Conservation (phyloP, 148 eudicot genomes). For the Fagopyrum esculentum region DNA sequence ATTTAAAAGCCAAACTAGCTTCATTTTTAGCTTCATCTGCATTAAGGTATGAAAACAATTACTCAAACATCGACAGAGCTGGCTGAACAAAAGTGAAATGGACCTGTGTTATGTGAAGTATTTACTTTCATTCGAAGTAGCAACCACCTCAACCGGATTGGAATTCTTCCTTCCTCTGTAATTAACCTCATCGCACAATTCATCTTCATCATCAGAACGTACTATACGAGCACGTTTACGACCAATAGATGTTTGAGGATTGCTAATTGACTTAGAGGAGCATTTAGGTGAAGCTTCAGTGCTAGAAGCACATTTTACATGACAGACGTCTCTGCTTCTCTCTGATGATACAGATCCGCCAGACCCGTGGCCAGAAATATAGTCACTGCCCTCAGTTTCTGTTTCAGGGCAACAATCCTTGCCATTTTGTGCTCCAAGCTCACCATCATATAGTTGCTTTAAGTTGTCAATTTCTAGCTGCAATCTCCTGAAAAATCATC, state of each 20-base stretch:
- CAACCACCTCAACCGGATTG: constrained; percentile 37
- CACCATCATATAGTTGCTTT: constrained; percentile 33
- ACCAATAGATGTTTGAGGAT: constrained; percentile 38
- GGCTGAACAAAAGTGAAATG: not conserved
- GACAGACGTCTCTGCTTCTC: constrained; percentile 20
- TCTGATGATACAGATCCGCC: constrained; percentile 35
- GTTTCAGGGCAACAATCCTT: constrained; percentile 75
- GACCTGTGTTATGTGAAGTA: constrained; percentile 9
- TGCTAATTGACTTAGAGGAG: constrained; percentile 35
- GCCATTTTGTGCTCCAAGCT: constrained; percentile 25
- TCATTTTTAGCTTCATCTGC: constrained; percentile 43
- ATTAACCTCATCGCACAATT: constrained; percentile 30
- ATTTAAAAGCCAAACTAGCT: constrained; percentile 23
- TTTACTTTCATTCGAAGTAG: constrained; percentile 72
- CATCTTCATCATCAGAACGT: constrained; percentile 83
- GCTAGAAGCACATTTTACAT: constrained; percentile 21
- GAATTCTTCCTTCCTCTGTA: constrained; percentile 23
- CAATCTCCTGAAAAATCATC: constrained; percentile 44
- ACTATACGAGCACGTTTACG: constrained; percentile 74
- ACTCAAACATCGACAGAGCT: constrained; percentile 7
- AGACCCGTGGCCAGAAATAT: constrained; percentile 27
- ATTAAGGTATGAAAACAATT: constrained; percentile 23
- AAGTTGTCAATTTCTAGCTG: constrained; percentile 48
- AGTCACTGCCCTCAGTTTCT: constrained; percentile 58
- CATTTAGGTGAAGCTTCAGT: constrained; percentile 22